Conservation (phyloP, 2,329 filamentous ascomycete species). For the Colletotrichum neosansevieriae region DNA sequence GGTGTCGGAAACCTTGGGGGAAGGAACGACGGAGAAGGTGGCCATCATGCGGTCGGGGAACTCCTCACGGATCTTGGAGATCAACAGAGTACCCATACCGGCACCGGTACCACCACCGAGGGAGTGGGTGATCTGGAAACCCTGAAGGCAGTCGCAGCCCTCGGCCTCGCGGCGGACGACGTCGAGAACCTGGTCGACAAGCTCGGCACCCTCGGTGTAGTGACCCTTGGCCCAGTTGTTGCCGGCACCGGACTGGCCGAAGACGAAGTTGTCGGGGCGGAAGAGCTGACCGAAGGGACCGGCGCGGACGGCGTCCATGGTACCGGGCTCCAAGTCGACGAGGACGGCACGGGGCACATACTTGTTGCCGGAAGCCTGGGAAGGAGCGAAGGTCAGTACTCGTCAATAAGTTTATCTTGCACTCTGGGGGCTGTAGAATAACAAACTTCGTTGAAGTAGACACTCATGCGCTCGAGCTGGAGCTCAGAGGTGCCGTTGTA, state of each 20-base stretch:
- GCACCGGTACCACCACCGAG: constrained; percentile 99
- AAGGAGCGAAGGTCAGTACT: constrained; percentile 31
- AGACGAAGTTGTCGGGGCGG: constrained; percentile 99
- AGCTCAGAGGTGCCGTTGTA: constrained; percentile 99
- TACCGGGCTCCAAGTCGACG: constrained; percentile 99
- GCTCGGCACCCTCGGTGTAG: constrained; percentile 99
- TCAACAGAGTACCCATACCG: constrained; percentile 99
- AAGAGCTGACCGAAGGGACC: constrained; percentile 99
- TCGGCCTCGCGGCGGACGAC: constrained; percentile 99
- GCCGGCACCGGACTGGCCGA: constrained; percentile 98
- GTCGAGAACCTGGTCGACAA: constrained; percentile 97
- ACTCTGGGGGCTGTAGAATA: background rate
- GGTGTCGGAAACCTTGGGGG: constrained; percentile 99
- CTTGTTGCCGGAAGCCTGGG: constrained; percentile 94
- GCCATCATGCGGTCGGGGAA: constrained; percentile 99
- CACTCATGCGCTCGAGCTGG: constrained; percentile 99
- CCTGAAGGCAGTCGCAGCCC: constrained; percentile 99
- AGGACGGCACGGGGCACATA: constrained; percentile 99
- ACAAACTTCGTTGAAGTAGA: constrained; percentile 90
- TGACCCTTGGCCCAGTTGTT: constrained; percentile 99
- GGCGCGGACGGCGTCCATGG: constrained; percentile 98
- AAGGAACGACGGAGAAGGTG: constrained; percentile 98
- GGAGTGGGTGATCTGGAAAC: constrained; percentile 99
- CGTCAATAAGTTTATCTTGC: constrained; percentile 26
- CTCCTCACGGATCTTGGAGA: constrained; percentile 99